These are phyloP conservation scores for Lolium multiflorum DNA, from an alignment of 176 grass and related monocot genomes.

Conservation along the genomic window DNA sequence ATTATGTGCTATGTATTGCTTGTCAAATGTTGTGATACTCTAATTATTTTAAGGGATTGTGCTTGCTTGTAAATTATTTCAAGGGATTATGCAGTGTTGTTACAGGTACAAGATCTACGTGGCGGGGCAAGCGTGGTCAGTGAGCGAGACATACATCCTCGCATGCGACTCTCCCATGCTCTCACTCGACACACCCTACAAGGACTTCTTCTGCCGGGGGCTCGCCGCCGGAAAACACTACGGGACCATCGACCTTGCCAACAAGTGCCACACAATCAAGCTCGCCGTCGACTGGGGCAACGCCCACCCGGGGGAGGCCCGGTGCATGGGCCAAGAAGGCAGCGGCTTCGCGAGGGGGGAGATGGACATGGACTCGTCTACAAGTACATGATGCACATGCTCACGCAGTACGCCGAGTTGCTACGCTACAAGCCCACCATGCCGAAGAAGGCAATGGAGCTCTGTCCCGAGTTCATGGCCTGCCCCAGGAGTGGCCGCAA, in stretches of 20 bases:
- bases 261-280: constrained; percentile 63
- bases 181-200: constrained; percentile 51
- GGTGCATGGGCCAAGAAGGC: constrained; percentile 46
- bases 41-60: neutral
- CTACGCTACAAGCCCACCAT: constrained; percentile 44
- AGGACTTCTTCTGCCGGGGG: constrained; percentile 74
- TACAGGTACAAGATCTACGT: constrained; percentile 82
- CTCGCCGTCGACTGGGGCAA: constrained; percentile 84
- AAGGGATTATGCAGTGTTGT: constrained; percentile 45
- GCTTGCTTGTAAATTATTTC: too few relatives aligned
- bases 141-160: constrained; percentile 85
- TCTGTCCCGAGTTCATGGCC: constrained; percentile 10
- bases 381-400: constrained; percentile 91
- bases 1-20: too few relatives aligned
- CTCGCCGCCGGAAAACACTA: constrained; percentile 71
- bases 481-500: constrained; percentile 25
- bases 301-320: constrained; percentile 54
- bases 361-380: constrained; percentile 80
- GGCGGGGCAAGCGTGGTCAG: constrained; percentile 77
- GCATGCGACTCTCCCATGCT: constrained; percentile 78
- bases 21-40: neutral
- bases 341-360: constrained; percentile 58
- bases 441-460: too few relatives aligned
- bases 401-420: constrained; percentile 66
- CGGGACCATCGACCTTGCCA: constrained; percentile 55